phyloP scores from a whole-genome alignment of 129 eudicot genomes.

The Chrysanthemum lavandulifolium region DNA sequence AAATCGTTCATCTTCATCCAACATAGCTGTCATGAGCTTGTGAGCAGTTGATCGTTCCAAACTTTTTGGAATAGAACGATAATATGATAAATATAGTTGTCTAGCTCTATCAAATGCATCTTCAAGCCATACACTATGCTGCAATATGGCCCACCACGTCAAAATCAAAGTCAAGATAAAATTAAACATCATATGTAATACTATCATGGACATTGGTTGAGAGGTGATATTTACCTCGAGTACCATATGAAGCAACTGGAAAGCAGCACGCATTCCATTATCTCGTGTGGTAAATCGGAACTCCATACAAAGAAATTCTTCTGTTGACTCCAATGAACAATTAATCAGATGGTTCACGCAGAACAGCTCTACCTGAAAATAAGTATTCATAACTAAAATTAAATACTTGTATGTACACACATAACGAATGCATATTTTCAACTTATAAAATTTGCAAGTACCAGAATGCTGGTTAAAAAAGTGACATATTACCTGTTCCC shows the following conservation, averaged over 20 bases:
- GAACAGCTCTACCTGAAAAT: conserved; percentile 80
- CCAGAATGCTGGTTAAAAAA: neutral
- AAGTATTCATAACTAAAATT: neutral
- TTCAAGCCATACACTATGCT: conserved; percentile 99
- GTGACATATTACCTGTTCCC: conserved; percentile 74
- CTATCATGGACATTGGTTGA: neutral
- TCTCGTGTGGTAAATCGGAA: conserved; percentile 95
- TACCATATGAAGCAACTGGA: conserved; percentile 99
- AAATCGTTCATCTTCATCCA: conserved; percentile 94
- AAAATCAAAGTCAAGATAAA: conserved; percentile 9
- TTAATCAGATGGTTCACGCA: conserved; percentile 96
- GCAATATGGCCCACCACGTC: conserved; percentile 34
- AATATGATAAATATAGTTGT: conserved; percentile 89
- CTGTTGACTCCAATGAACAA: conserved; percentile 96
- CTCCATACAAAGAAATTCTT: conserved; percentile 98
- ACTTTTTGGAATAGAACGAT: conserved; percentile 96
- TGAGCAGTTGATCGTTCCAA: conserved; percentile 99
- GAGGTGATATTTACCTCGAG: conserved; percentile 66
- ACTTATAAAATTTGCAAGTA: neutral
- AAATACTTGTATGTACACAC: conserved; percentile 13
- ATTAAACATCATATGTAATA: neutral
- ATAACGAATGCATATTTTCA: neutral
- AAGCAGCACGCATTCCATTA: conserved; percentile 98
- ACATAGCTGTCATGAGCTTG: conserved; percentile 93
- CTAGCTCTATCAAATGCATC: conserved; percentile 99